Evolutionary conservation across 2,329 filamentous ascomycete species (phyloP), one percentile per base, ranked within the genome.

Genomic region (Alternaria consortialis): DNA sequence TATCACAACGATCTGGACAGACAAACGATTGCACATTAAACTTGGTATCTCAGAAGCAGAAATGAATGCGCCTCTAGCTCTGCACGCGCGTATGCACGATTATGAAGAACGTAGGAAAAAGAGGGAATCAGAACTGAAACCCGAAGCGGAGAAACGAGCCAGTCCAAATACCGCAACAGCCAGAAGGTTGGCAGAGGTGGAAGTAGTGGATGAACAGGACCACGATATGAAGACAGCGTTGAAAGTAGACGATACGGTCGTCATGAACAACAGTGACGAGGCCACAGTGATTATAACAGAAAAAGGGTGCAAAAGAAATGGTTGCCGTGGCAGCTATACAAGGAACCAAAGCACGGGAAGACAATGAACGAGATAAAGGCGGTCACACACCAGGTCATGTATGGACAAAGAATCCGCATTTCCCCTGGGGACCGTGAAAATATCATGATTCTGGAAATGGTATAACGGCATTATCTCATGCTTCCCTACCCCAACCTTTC

Each of bases 21-120:
- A 48, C 1, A 34, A 2, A 48, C 29, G 17, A 20, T 20, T 34
- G 12, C 17, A 11, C 7, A 7, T 13, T n/a, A 32, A 34, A 9
- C 44, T 48, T 23, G 17, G 4, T 5, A 48, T 48, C 15, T 2
- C 44, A 48, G 3, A 48, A 23, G 7, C 44, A 9, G 44, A 48
- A 23, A 56, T 56, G 43, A 23, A 56, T 6, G 29, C 53, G n/a
- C 43, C 42, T 37, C 7, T 48, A 25, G 53, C 42, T 15, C 43
- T 48, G 42, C 17, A 37, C 17, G 53, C 53, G n/a, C 43, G 17
- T n/a, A 7, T 56, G n/a, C 43, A 56, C 23, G 53, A 56, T 23
- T 48, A 48, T 13, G 42, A 48, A 32, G 42, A 29, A 56, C n/a
- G 32, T 31, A 25, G 31, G 15, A 40, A 27, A 20, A 9, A 25